phyloP scores from a whole-genome alignment of 805 yeast species.

The Kuraishia hungarica region DNA sequence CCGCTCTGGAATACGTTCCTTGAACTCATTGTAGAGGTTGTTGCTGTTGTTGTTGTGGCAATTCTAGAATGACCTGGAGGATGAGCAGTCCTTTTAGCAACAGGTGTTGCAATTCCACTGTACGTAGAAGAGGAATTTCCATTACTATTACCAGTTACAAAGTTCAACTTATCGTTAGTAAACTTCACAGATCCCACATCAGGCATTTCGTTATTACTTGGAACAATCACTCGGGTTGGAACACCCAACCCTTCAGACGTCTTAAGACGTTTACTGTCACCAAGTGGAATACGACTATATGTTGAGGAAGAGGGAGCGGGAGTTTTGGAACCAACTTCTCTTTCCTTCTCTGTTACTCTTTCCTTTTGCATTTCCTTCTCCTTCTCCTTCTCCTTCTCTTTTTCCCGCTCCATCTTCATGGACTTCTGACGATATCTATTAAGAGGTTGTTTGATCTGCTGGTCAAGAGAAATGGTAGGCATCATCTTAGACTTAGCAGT shows the following conservation, averaged over 20 bases:
- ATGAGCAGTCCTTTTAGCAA: not conserved
- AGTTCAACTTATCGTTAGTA: slow-evolving; percentile 20
- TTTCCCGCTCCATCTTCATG: slow-evolving; percentile 1
- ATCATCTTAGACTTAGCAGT: not conserved
- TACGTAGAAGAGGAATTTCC: not conserved
- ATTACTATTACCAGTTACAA: slow-evolving; percentile 4
- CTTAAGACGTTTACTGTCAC: not conserved
- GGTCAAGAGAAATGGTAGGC: slow-evolving; percentile 1
- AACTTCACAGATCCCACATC: slow-evolving; percentile 23
- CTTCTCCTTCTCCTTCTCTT: not conserved
- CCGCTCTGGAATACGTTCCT: not conserved
- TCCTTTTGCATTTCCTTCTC: not conserved
- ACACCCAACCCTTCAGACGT: not conserved
- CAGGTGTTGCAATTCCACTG: not conserved
- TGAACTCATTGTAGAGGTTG: not conserved
- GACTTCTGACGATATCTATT: slow-evolving; percentile 1
- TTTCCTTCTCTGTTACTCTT: not conserved
- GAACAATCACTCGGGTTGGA: not conserved
- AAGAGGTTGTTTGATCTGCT: slow-evolving; percentile 2
- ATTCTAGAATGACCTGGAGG: not conserved
- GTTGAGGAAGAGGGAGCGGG: not conserved
- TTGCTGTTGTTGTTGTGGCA: no score
- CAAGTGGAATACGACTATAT: not conserved
- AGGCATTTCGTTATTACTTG: slow-evolving; percentile 7
- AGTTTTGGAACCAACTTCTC: not conserved